A percentile compares a stretch with the other conserved stretches of the same genome.
These are phyloP conservation scores for Phragmites australis DNA, from an alignment of 176 grass and related monocot species.

Conservation along the genomic window DNA sequence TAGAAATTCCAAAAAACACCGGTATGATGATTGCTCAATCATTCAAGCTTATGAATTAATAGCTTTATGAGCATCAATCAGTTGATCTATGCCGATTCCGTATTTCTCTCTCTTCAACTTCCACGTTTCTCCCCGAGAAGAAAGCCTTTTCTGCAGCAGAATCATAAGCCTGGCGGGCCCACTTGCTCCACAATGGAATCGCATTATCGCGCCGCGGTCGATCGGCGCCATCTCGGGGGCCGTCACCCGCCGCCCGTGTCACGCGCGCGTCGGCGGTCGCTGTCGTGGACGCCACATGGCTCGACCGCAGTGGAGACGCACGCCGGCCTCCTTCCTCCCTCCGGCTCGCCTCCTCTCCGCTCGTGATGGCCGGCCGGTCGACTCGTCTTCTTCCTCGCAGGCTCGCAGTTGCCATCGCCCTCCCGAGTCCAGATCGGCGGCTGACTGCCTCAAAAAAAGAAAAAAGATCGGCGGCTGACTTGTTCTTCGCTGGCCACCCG, in stretches of 20 bases:
- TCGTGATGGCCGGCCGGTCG: constrained; percentile 16
- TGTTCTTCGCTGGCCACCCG: neutral
- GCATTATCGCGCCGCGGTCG: constrained; percentile 8
- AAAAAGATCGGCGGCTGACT: too few relatives aligned
- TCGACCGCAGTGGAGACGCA: constrained; percentile 16
- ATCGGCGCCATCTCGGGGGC: neutral
- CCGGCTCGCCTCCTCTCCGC: neutral
- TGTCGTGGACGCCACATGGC: constrained; percentile 43
- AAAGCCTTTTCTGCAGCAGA: neutral
- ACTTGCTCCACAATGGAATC: constrained; percentile 11
- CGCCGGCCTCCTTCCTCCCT: neutral
- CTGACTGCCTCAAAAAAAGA: too few relatives aligned
- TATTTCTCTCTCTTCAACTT: neutral
- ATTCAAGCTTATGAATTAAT: constrained; percentile 15
- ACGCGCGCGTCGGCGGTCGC: neutral
- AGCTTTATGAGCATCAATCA: neutral
- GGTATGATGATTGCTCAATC: constrained; percentile 18
- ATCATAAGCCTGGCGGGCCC: neutral
- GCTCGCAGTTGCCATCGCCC: constrained; percentile 3
- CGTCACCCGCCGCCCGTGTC: neutral
- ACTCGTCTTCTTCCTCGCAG: constrained; percentile 18
- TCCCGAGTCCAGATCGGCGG: too few relatives aligned
- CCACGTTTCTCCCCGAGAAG: neutral
- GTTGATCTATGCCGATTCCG: neutral
- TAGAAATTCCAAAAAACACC: neutral